Base-by-base conservation (phyloP, 1,284 basidiomycete species). In the Ceratobasidium sp. region DNA sequence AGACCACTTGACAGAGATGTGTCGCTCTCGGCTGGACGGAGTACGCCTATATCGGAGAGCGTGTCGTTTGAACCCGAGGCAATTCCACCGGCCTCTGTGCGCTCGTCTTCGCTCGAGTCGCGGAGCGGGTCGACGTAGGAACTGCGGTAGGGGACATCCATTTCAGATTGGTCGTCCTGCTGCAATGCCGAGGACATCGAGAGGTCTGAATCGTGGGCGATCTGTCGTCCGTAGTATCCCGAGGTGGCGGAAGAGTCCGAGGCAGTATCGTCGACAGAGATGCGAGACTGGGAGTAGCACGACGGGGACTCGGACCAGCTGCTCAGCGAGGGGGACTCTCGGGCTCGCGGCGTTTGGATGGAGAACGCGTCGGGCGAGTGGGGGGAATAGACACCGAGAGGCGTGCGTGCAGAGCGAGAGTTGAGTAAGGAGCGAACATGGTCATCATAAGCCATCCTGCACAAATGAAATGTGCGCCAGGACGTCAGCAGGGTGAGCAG, bases 81-180 rank as follows among this genome's bases (percentile, higher is more conserved):
- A 5, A 32, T n/a, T 1, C 36, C 50, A 41, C 48, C 46, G 48
- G 32, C 21, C 34, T 57, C 65, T 16, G 65, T 57, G 9, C 65
- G 52, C 28, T 69, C 65, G 52, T 69, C 65, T 14, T 69, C 65
- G 52, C 65, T 69, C 65, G 65, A 69, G 65, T 69, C 65, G 14
- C 52, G n/a, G 36, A 69, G 50, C 18, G 65, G 65, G 39, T 69
- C 52, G 32, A 69, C 65, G 32, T 69, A 69, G 8, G 61, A 64
- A 9, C 26, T 18, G 6, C 61, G 61, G 36, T 64, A 64, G 30
- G 18, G 23, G 1, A 28, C 30, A 32, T 64, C 36, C 10, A 30
- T 43, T 30, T 64, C 45, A 21, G 32, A 41, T 28, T 4, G 28
- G 50, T 28, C 50, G 10, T 53, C 50, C 14, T 26, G 39, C 18